These are phyloP conservation scores for Aspergillus bombycis DNA, from an alignment of 2,329 filamentous ascomycete genomes.

Conservation along the genomic window DNA sequence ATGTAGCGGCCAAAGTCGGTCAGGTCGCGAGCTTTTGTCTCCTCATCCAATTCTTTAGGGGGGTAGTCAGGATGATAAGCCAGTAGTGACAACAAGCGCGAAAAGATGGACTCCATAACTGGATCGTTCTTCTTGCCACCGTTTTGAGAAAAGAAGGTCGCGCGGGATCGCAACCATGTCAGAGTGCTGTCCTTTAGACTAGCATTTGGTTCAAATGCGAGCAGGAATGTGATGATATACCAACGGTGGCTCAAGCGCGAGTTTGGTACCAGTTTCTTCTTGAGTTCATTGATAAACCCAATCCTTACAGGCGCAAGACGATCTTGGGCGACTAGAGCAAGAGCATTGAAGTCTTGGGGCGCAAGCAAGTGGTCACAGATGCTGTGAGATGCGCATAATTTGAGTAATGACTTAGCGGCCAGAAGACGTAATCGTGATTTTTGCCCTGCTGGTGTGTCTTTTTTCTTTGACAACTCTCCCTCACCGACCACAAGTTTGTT, in stretches of 20 bases:
- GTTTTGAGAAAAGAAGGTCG: constrained; percentile 62
- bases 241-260: constrained; percentile 80
- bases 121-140: constrained; percentile 48
- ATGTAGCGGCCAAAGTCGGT: constrained; percentile 86
- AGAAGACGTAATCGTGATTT: constrained; percentile 78
- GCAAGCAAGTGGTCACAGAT: constrained; percentile 74
- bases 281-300: constrained; percentile 80
- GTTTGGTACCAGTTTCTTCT: constrained; percentile 64
- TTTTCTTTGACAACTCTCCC: constrained; percentile 77
- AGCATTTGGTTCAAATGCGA: constrained; percentile 83
- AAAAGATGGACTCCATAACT: constrained; percentile 78
- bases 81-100: constrained; percentile 81
- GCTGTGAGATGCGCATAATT: constrained; percentile 75
- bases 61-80: constrained; percentile 91
- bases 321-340: constrained; percentile 83
- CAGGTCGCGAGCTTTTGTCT: constrained; percentile 61
- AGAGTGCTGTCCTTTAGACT: constrained; percentile 74
- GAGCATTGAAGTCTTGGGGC: constrained; percentile 74
- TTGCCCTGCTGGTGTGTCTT: constrained; percentile 76
- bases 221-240: constrained; percentile 86
- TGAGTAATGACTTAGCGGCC: constrained; percentile 79
- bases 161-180: constrained; percentile 87
- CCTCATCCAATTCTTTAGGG: constrained; percentile 37
- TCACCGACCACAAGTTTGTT: constrained; percentile 73
- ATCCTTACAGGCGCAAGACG: constrained; percentile 71